Evolutionary conservation across 306 rosid species (phyloP), one percentile per base, ranked within the genome.

Genomic region (Pueraria montana): DNA sequence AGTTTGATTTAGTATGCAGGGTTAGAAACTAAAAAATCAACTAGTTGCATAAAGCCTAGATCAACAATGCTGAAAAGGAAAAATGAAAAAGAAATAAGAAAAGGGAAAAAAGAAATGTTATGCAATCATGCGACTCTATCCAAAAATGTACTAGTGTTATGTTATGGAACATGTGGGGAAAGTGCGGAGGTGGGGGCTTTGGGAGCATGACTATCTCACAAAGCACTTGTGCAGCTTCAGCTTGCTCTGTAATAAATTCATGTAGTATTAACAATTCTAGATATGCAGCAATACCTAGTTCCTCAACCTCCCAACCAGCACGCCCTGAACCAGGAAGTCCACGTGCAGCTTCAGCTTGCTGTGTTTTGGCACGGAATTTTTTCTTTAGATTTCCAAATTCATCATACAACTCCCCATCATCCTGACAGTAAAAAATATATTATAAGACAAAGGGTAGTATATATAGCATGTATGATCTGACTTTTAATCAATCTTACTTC

Each of bases 251-350:
- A 65, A 75, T 32, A 50, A 49, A 80, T 61, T 21, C 3, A 79
- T 26, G 14, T 27, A 64, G 42, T n/a, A 78, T 38, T 32, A 72
- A 82, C 8, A 49, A 71, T 48, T 63, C 55, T 14, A 69, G 16
- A 77, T 78, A 62, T 70, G 76, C 63, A 70, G 80, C 11, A 24
- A 36, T 94, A 96, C 98, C 99, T 92, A 96, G 84, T 61, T 92
- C 98, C 78, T 96, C 99, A 63, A 96, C 98, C 81, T 96, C 97
- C 99, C 99, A 96, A 72, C 99, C 99, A 83, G 99, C 99, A 86
- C 99, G 97, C 74, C 99, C 99, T 74, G 99, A 92, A 83, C 98
- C 99, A 26, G 97, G 95, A 82, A 91, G 92, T 62, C 78, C 89
- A 12, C 85, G 85, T 80, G 92, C 94, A 56, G 97, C 87, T 77